phyloP scores from a whole-genome alignment of 768 basidiomycete genomes.

The Auriculariales sp. region DNA sequence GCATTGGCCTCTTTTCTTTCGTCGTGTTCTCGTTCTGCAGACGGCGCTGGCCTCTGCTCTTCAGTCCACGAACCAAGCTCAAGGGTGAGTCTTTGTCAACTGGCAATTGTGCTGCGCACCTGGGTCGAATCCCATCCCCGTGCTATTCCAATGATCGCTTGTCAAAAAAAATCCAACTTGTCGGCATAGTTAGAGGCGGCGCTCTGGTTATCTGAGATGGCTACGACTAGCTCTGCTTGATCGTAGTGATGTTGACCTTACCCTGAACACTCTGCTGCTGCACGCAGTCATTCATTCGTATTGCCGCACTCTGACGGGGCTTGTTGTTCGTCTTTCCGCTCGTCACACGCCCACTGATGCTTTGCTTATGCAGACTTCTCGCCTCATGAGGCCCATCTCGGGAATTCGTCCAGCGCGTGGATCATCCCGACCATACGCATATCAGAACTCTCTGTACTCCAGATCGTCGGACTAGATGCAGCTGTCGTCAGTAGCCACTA shows the following conservation, averaged over 20 bases:
- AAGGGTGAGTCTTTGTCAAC: conserved; percentile 59
- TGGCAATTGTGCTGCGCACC: no score
- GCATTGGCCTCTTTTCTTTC: conserved; percentile 69
- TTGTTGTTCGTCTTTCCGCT: no score
- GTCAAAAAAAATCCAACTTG: no score
- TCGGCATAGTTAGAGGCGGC: no score
- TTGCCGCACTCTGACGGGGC: no score
- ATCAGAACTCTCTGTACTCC: conserved; percentile 84
- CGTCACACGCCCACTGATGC: no score
- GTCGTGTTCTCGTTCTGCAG: conserved; percentile 80
- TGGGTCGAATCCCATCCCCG: no score
- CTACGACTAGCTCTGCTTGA: background rate
- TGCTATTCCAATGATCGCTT: no score
- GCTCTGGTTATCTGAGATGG: no score
- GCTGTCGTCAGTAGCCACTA: conserved; percentile 59
- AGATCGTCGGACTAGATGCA: conserved; percentile 93
- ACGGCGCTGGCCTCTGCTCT: conserved; percentile 77
- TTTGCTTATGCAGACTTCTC: conserved; percentile 83
- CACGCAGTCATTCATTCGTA: no score
- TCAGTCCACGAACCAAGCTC: conserved; percentile 86
- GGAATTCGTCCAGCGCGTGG: conserved; percentile 88
- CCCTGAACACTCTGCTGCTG: no score
- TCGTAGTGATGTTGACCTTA: background rate
- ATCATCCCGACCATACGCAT: conserved; percentile 82
- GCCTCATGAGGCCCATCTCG: conserved; percentile 81